These are phyloP conservation scores for Spencermartinsiella europaea DNA, from an alignment of 805 yeast species.

Conservation along the genomic window DNA sequence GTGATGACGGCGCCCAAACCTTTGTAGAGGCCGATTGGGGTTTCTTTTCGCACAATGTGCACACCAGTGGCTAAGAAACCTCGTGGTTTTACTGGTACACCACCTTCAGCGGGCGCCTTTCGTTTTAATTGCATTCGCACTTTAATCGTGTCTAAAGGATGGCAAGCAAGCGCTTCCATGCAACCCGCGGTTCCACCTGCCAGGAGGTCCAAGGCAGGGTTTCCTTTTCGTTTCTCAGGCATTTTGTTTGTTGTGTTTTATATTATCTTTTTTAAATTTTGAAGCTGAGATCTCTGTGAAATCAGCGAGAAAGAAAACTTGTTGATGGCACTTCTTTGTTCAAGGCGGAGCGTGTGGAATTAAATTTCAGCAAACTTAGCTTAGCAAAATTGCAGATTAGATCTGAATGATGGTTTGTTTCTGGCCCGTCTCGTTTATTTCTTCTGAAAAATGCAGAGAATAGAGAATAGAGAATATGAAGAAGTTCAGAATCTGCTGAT, in stretches of 20 bases:
- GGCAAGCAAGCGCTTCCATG: constrained; percentile 96
- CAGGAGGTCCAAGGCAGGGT: constrained; percentile 37
- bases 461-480: no score
- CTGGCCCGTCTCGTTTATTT: no score
- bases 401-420: no score
- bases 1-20: constrained; percentile 96
- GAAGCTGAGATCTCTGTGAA: no score
- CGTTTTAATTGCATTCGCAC: constrained; percentile 84
- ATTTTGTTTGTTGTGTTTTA: constrained; percentile 4
- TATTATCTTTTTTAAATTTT: no score
- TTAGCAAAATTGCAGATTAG: no score
- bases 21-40: constrained; percentile 81
- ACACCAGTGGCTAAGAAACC: constrained; percentile 83
- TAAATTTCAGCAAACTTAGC: no score
- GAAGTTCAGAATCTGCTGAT: no score
- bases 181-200: constrained; percentile 98
- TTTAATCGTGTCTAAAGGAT: constrained; percentile 95
- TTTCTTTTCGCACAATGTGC: constrained; percentile 71
- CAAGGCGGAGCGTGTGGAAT: no score
- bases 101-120: constrained; percentile 18
- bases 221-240: constrained; percentile 20
- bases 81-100: constrained; percentile 50
- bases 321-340: no score
- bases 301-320: no score
- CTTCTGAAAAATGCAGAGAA: no score